Evolutionary conservation across 345 rosid species (phyloP).

Genomic region (Clarkia xantiana): DNA sequence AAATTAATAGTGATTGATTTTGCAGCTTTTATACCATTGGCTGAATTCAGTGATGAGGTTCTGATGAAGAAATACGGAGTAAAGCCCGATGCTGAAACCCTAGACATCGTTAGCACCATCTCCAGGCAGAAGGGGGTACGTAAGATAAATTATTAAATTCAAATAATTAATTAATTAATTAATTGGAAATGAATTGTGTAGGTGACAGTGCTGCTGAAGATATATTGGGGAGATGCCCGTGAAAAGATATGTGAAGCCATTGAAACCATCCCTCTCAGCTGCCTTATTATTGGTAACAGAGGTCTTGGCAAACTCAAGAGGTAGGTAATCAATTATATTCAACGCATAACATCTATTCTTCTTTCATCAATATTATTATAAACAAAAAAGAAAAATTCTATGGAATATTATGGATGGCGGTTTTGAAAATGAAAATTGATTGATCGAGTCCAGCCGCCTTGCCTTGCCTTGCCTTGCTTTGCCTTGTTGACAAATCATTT

Average conservation of each 20-base stretch:
- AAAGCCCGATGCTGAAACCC: conserved; percentile 57
- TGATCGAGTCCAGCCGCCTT: no score
- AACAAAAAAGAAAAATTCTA: no score
- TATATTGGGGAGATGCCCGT: conserved; percentile 80
- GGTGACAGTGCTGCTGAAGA: conserved; percentile 39
- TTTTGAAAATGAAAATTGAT: no score
- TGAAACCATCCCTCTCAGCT: conserved; percentile 54
- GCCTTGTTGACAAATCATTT: no score
- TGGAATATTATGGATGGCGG: no score
- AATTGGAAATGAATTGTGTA: background rate
- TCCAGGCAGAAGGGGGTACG: conserved; percentile 48
- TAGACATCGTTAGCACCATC: conserved; percentile 48
- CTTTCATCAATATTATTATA: no score
- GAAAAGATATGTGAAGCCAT: conserved; percentile 76
- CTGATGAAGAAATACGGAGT: conserved; percentile 63
- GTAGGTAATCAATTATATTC: no score
- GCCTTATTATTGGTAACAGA: conserved; percentile 65
- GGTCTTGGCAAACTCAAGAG: conserved; percentile 81
- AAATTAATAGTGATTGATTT: background rate
- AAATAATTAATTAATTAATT: background rate
- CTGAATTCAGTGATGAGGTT: conserved; percentile 39
- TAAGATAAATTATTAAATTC: background rate
- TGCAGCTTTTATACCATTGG: conserved; percentile 57
- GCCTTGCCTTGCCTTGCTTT: no score
- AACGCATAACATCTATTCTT: no score